Conservation (phyloP, 768 basidiomycete species). For the Megacollybia marginata region DNA sequence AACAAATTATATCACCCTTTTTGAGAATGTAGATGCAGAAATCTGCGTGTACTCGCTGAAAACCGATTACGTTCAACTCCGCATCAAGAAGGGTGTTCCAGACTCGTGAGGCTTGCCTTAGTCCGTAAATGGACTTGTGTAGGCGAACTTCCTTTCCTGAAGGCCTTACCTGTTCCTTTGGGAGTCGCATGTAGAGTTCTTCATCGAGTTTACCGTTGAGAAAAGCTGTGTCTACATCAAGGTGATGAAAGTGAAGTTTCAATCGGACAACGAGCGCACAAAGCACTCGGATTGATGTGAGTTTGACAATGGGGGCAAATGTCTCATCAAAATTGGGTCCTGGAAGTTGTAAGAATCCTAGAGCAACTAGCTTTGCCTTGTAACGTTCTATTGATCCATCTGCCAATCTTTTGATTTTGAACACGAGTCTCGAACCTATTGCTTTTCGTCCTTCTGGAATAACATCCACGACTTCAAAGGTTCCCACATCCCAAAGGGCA, state of each 20-base stretch:
- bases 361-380: constrained; percentile 32
- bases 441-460: constrained; percentile 18
- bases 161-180: constrained; percentile 4
- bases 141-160: constrained; percentile 8
- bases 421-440: constrained; percentile 30
- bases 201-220: constrained; percentile 19
- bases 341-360: constrained; percentile 28
- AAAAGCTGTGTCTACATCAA: constrained; percentile 15
- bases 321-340: constrained; percentile 24
- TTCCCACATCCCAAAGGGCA: constrained; percentile 8
- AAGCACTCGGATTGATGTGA: constrained; percentile 13
- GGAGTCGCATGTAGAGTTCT: constrained; percentile 18
- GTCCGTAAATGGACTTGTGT: constrained; percentile 19
- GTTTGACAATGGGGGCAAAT: constrained; percentile 16
- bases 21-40: constrained; percentile 8
- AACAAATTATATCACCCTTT: neutral
- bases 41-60: constrained; percentile 8
- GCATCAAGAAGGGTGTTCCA: constrained; percentile 20
- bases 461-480: constrained; percentile 18
- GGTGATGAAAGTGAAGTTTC: constrained; percentile 13
- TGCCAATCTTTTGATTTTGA: constrained; percentile 24
- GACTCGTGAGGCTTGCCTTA: constrained; percentile 18
- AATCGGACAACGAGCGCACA: constrained; percentile 12
- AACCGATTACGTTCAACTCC: constrained; percentile 12
- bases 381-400: constrained; percentile 20